Evolutionary conservation across 768 basidiomycete genomes (phyloP).

Genomic region (Lactarius pseudohatsudake): DNA sequence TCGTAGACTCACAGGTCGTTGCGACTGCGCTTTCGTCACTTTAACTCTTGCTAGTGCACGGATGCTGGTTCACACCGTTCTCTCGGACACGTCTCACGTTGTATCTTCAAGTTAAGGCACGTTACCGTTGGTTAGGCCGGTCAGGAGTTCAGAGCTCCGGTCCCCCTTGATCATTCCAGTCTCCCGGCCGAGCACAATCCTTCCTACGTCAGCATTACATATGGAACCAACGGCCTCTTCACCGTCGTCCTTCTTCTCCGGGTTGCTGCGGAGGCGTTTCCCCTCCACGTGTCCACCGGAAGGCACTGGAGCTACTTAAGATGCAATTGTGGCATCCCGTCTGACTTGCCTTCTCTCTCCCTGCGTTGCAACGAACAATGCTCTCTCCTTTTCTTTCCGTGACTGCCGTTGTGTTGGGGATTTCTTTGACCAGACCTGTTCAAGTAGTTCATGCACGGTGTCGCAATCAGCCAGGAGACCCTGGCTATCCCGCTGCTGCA

Average conservation of each 20-base stretch:
- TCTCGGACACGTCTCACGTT: neutral
- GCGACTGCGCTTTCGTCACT: neutral
- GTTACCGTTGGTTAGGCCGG: neutral
- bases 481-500: constrained; percentile 16
- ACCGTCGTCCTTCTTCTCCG: neutral
- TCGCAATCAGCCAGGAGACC: constrained; percentile 29
- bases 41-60: neutral
- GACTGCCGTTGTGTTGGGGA: neutral
- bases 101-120: neutral
- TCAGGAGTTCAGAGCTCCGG: neutral
- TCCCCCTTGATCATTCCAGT: neutral
- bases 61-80: neutral
- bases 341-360: neutral
- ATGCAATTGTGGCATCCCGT: neutral
- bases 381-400: constrained; percentile 1
- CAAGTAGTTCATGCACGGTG: constrained; percentile 8
- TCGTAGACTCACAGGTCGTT: neutral
- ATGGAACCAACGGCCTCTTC: neutral
- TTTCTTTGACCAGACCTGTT: neutral
- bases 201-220: neutral
- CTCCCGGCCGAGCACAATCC: neutral
- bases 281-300: neutral
- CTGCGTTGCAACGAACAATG: neutral
- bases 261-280: neutral
- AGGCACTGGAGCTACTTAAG: constrained; percentile 3